phyloP scores from a whole-genome alignment of 108 stramenopile genomes.

The Epithemia pelagica region DNA sequence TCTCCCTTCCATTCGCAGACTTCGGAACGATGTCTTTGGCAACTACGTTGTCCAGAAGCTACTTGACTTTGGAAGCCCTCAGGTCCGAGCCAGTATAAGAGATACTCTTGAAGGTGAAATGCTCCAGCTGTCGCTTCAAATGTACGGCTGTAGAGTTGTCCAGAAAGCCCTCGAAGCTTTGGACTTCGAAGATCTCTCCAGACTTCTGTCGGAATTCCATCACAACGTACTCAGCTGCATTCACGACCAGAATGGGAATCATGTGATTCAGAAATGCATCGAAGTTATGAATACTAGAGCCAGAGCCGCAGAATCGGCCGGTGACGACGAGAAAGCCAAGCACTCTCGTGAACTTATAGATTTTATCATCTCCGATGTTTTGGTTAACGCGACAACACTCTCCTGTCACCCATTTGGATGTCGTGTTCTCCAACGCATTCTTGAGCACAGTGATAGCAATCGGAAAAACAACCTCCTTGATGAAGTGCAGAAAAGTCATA shows the following conservation, averaged over 20 bases:
- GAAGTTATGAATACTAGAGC: conserved; percentile 72
- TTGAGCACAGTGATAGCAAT: conserved; percentile 86
- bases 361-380: conserved; percentile 89
- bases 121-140: conserved; percentile 76
- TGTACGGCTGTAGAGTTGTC: conserved; percentile 96
- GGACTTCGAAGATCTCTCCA: conserved; percentile 60
- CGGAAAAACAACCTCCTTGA: conserved; percentile 66
- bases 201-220: conserved; percentile 80
- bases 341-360: conserved; percentile 71
- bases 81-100: conserved; percentile 60
- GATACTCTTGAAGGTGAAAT: conserved; percentile 68
- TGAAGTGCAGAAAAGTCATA: conserved; percentile 50
- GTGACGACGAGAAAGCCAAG: conserved; percentile 30
- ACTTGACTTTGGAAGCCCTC: conserved; percentile 82
- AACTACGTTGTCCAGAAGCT: conserved; percentile 98
- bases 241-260: conserved; percentile 97
- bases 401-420: conserved; percentile 95
- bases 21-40: conserved; percentile 89
- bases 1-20: conserved; percentile 56
- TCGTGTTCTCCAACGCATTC: conserved; percentile 91
- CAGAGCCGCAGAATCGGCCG: conserved; percentile 29
- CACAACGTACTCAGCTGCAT: conserved; percentile 86
- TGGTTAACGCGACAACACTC: conserved; percentile 73
- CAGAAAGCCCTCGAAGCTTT: conserved; percentile 89
- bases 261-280: conserved; percentile 95